Percentiles rank a stretch among this genome's conserved stretches.
Evolutionary conservation across 306 rosid genomes (phyloP).

Genomic region (Lablab purpureus): DNA sequence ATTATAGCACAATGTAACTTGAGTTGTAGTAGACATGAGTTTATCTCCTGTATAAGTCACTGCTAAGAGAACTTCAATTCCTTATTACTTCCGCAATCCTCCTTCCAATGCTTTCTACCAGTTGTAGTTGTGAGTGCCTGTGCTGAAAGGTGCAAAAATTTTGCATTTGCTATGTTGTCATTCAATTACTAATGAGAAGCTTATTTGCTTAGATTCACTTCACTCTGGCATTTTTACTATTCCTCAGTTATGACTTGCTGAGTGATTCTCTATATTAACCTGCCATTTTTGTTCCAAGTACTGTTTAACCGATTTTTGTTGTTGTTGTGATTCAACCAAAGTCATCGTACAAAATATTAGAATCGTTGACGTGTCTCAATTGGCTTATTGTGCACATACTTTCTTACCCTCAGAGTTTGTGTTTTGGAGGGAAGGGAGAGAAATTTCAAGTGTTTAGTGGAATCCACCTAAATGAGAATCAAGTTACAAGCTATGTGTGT

Average conservation of each 20-base stretch:
- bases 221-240: neutral
- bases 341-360: conserved; percentile 26
- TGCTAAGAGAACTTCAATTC: conserved; percentile 12
- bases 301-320: neutral
- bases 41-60: conserved; percentile 21
- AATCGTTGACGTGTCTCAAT: conserved; percentile 28
- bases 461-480: no score
- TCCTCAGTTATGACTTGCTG: neutral
- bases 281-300: conserved; percentile 1
- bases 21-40: conserved; percentile 25
- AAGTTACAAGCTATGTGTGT: no score
- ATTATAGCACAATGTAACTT: conserved; percentile 40
- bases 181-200: conserved; percentile 43
- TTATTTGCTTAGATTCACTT: conserved; percentile 27
- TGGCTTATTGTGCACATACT: conserved; percentile 6
- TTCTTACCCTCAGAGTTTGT: neutral
- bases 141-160: conserved; percentile 36
- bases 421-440: neutral
- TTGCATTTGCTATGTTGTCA: conserved; percentile 40
- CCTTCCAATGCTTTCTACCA: conserved; percentile 16
- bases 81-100: neutral
- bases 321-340: conserved; percentile 1
- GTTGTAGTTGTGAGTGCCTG: conserved; percentile 38
- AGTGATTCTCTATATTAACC: conserved; percentile 1
- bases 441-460: no score